Base-by-base conservation (phyloP, 768 basidiomycete species). In the Leccinum arenicola region DNA sequence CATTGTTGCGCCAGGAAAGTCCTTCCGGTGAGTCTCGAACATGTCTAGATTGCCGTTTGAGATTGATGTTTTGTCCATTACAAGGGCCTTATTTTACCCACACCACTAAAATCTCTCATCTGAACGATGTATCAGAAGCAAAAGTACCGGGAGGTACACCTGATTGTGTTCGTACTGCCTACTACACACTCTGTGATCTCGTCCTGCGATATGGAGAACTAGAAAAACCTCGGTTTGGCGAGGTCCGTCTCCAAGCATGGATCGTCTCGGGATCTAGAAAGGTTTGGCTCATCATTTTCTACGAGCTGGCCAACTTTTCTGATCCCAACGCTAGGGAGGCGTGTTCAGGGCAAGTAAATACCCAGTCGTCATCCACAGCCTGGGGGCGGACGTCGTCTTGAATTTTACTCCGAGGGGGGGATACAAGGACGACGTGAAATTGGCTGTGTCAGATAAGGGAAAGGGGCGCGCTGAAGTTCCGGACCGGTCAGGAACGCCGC, bases 161-260 rank as follows among this genome's bases (percentile, higher is more conserved):
- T 6, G 21, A 62, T 33, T 63, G 66, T 38, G 38, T 70, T 21
- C 63, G 61, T 11, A 50, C 33, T 12, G 65, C 68, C 38, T 70
- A 63, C 47, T 50, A 68, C n/a, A 59, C 61, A 3, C 68, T 83
- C 35, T 55, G 69, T 50, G 61, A 67, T 48, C 65, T 73, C 40
- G 74, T 70, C 6, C 60, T 64, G 27, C 60, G 57, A 31, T 82
- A 79, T 51, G 80, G 70, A 3, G 76, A 76, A 57, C 56, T 71
- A 52, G 55, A 65, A 0, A 66, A 66, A 40, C 61, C 77, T 51
- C 61, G 63, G 7, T 71, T 83, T 23, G 66, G 70, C n/a, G 64
- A 66, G 50, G 50, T 83, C 21, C 65, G 64, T 33, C 57, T 78
- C 14, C 59, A 75, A 31, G 81, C 77, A 5, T 84, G 82, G 81